phyloP scores from a whole-genome alignment of 116 monocot genomes.

The Papilionanthe hybrid region DNA sequence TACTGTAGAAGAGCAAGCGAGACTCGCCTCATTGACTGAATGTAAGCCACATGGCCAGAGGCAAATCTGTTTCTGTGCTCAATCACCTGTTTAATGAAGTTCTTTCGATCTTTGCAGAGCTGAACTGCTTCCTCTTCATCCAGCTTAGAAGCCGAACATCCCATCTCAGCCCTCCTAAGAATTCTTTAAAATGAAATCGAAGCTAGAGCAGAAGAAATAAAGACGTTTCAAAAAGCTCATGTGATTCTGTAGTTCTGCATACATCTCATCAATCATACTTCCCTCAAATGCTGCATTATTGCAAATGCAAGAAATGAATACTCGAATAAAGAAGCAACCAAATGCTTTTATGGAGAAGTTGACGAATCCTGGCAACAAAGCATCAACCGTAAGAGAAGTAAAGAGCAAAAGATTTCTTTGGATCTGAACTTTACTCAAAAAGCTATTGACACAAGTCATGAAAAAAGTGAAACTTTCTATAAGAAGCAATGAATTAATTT shows the following conservation, averaged over 20 bases:
- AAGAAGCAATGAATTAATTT: not conserved
- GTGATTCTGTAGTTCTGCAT: slow-evolving; percentile 15
- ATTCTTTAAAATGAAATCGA: slow-evolving; percentile 30
- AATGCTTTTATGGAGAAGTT: not conserved
- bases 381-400: not conserved
- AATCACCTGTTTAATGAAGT: slow-evolving; percentile 77
- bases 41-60: slow-evolving; percentile 62
- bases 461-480: not conserved
- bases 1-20: slow-evolving; percentile 53
- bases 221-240: slow-evolving; percentile 17
- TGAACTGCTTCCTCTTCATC: slow-evolving; percentile 70
- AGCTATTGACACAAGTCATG: slow-evolving; percentile 7
- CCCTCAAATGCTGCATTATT: not conserved
- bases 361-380: not conserved
- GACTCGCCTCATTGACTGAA: slow-evolving; percentile 60
- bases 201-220: slow-evolving; percentile 4
- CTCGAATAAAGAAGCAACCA: not conserved
- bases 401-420: not conserved
- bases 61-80: slow-evolving; percentile 68
- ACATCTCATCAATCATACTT: not conserved
- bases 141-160: slow-evolving; percentile 81
- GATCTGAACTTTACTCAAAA: slow-evolving; percentile 10
- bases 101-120: slow-evolving; percentile 74
- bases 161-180: slow-evolving; percentile 58
- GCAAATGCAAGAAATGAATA: slow-evolving; percentile 1